These are phyloP conservation scores for Trypanosomatidae sp. DNA, from an alignment of 208 protist genomes.

Conservation along the genomic window DNA sequence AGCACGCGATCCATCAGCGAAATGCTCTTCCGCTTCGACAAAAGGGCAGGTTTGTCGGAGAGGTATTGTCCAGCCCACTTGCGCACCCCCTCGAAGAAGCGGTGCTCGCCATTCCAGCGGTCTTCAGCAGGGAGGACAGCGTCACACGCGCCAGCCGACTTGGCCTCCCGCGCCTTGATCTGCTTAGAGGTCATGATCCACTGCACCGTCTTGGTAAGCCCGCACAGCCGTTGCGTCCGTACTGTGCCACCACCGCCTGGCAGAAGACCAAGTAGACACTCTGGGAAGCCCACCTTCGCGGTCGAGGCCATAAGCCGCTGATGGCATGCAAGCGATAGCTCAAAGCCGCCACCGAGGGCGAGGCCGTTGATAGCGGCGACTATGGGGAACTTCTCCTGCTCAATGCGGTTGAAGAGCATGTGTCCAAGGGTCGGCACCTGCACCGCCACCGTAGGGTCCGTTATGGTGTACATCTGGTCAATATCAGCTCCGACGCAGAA, in stretches of 20 bases:
- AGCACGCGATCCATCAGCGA: constrained; percentile 52
- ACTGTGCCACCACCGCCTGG: constrained; percentile 95
- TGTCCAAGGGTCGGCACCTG: constrained; percentile 44
- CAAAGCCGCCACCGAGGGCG: constrained; percentile 94
- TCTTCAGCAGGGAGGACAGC: constrained; percentile 48
- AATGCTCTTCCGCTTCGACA: constrained; percentile 49
- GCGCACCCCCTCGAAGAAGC: constrained; percentile 74
- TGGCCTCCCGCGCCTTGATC: constrained; percentile 73
- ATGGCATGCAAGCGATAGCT: constrained; percentile 94
- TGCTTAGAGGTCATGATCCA: constrained; percentile 87
- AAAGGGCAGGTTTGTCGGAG: constrained; percentile 53
- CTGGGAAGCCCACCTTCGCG: constrained; percentile 73
- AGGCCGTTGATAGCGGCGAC: constrained; percentile 95
- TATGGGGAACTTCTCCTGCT: constrained; percentile 60
- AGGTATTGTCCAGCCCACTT: constrained; percentile 53
- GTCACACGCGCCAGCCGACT: constrained; percentile 73
- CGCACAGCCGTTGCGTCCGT: constrained; percentile 92
- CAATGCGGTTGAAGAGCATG: constrained; percentile 73
- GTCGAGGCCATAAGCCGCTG: constrained; percentile 74
- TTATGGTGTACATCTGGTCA: constrained; percentile 78
- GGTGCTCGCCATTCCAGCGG: constrained; percentile 62
- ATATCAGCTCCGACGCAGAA: constrained; percentile 87
- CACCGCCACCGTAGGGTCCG: constrained; percentile 42
- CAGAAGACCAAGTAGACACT: constrained; percentile 94
- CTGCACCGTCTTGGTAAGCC: constrained; percentile 82